Conservation (phyloP, 148 eudicot species). For the Rheum nobile region DNA sequence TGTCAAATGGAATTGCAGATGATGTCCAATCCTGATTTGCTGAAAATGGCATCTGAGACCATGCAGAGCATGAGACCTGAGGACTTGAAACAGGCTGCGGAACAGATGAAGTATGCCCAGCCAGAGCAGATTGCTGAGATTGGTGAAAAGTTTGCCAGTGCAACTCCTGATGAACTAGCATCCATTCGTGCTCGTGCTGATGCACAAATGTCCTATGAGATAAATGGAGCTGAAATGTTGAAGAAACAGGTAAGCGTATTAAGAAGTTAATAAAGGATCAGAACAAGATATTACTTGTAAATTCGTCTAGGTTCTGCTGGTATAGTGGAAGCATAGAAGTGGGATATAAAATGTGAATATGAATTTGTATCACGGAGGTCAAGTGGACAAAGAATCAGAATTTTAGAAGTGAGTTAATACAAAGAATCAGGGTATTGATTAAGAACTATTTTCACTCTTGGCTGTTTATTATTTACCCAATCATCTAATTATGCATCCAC, state of each 20-base stretch:
- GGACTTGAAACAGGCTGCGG: constrained; percentile 80
- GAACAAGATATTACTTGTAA: background rate
- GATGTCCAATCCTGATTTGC: constrained; percentile 96
- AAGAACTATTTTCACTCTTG: background rate
- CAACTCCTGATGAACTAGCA: constrained; percentile 81
- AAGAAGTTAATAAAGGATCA: background rate
- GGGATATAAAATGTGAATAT: background rate
- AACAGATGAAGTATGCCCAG: constrained; percentile 76
- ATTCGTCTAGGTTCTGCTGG: background rate
- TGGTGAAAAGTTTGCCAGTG: constrained; percentile 89
- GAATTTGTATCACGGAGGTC: background rate
- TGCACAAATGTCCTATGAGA: constrained; percentile 62
- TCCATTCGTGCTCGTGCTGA: constrained; percentile 71
- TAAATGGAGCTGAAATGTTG: constrained; percentile 66
- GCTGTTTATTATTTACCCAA: background rate
- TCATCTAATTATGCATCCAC: background rate
- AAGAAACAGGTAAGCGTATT: constrained; percentile 64
- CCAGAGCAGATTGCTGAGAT: constrained; percentile 89
- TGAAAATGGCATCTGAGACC: constrained; percentile 92
- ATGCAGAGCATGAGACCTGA: constrained; percentile 81
- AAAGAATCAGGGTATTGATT: background rate
- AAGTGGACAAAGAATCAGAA: background rate
- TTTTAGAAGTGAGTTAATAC: background rate
- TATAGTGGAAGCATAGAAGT: background rate
- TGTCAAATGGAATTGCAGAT: constrained; percentile 38